phyloP scores from a whole-genome alignment of 768 basidiomycete species.

The Crucibulum laeve region DNA sequence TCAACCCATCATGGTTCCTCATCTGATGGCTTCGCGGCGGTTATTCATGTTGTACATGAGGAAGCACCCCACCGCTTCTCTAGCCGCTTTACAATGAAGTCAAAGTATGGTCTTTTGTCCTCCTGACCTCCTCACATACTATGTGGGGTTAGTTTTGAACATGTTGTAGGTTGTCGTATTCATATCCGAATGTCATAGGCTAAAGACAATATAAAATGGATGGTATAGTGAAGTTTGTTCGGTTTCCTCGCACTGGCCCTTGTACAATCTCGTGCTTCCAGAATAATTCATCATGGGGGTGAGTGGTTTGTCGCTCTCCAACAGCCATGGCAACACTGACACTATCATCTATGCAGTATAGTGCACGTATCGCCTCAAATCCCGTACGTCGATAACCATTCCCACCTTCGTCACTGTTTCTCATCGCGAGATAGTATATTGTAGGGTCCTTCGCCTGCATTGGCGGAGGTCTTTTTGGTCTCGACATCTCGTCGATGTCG shows the following conservation, averaged over 20 bases:
- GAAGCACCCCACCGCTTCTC: not conserved
- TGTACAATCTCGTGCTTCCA: not conserved
- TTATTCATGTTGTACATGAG: not conserved
- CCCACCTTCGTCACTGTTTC: not conserved
- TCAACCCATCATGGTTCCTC: not conserved
- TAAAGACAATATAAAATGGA: too few species aligned
- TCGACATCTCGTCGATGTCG: constrained; percentile 84
- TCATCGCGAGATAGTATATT: constrained; percentile 44
- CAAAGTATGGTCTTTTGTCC: not conserved
- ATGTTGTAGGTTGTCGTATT: too few species aligned
- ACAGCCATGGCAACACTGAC: not conserved
- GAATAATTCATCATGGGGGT: constrained; percentile 6
- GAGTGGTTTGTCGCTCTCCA: not conserved
- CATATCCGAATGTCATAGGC: too few species aligned
- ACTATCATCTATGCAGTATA: constrained; percentile 14
- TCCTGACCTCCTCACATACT: not conserved
- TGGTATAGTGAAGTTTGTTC: too few species aligned
- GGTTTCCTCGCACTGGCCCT: too few species aligned
- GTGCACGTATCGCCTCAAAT: constrained; percentile 26
- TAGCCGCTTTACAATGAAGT: not conserved
- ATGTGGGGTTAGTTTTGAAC: not conserved
- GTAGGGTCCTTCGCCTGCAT: constrained; percentile 82
- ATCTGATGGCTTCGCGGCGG: not conserved
- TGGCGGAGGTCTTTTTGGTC: constrained; percentile 73
- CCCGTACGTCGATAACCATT: constrained; percentile 10